These are phyloP conservation scores for Fagopyrum esculentum DNA, from an alignment of 148 eudicot genomes.

Conservation along the genomic window DNA sequence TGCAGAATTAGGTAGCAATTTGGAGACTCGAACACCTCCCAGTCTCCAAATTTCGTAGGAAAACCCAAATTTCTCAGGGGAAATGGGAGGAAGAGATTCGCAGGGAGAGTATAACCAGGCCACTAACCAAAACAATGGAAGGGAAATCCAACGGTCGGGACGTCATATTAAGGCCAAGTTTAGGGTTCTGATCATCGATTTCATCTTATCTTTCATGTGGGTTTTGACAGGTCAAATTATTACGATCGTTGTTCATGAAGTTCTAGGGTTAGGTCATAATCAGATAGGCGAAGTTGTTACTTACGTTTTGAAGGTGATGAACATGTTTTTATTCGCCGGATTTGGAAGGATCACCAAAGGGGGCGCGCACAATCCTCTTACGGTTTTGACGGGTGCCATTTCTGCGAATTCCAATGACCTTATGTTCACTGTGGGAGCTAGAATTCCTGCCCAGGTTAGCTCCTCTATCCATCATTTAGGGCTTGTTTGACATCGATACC, in stretches of 20 bases:
- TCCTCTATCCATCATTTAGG: background rate
- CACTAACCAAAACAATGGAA: background rate
- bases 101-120: background rate
- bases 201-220: constrained; percentile 59
- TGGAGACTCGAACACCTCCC: constrained; percentile 7
- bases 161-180: background rate
- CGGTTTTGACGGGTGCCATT: constrained; percentile 45
- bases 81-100: constrained; percentile 6
- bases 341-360: constrained; percentile 48
- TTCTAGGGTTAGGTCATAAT: constrained; percentile 41
- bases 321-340: constrained; percentile 56
- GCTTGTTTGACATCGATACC: too few relatives aligned
- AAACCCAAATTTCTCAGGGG: background rate
- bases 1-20: background rate
- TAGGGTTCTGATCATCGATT: constrained; percentile 41
- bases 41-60: constrained; percentile 5
- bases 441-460: constrained; percentile 87
- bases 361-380: constrained; percentile 65
- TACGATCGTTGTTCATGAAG: constrained; percentile 38
- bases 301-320: constrained; percentile 30
- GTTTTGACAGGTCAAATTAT: constrained; percentile 57
- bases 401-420: constrained; percentile 52
- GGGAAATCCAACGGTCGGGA: background rate
- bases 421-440: constrained; percentile 57
- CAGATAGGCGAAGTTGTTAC: constrained; percentile 34